A percentile compares a stretch with the other conserved stretches of the same genome.
phyloP scores from a whole-genome alignment of 352 stramenopile genomes.

The Phytophthora tentaculata region DNA sequence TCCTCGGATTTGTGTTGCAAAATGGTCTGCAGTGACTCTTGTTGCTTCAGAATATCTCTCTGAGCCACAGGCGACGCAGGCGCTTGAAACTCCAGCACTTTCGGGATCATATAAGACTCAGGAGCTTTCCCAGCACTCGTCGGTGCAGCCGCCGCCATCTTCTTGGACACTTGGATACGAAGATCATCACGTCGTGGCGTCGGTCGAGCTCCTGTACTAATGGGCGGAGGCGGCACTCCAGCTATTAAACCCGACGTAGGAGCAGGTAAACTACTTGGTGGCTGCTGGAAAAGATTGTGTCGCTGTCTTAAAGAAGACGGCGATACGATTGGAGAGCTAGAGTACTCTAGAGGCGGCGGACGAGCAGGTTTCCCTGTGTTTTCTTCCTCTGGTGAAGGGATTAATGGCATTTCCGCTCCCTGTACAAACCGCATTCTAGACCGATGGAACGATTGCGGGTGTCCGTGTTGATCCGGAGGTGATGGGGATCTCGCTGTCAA shows the following conservation, averaged over 20 bases:
- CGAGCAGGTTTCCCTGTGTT: slow-evolving; percentile 9
- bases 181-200: slow-evolving; percentile 59
- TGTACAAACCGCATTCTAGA: slow-evolving; percentile 28
- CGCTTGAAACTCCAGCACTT: slow-evolving; percentile 46
- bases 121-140: slow-evolving; percentile 4
- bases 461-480: slow-evolving; percentile 17
- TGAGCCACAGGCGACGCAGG: slow-evolving; percentile 71
- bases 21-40: slow-evolving; percentile 66
- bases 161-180: slow-evolving; percentile 82
- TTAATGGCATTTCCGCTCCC: slow-evolving; percentile 7
- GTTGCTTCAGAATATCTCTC: slow-evolving; percentile 62
- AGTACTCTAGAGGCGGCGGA: slow-evolving; percentile 42
- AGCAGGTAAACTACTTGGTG: slow-evolving; percentile 14
- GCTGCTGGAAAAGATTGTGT: slow-evolving; percentile 32
- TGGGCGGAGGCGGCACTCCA: slow-evolving; percentile 13
- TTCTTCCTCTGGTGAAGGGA: slow-evolving; percentile 1
- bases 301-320: slow-evolving; percentile 35
- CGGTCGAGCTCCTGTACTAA: slow-evolving; percentile 19
- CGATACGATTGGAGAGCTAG: slow-evolving; percentile 36
- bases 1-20: slow-evolving; percentile 68
- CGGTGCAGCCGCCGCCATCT: slow-evolving; percentile 63
- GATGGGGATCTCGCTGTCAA: slow-evolving; percentile 23
- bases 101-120: slow-evolving; percentile 5
- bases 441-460: slow-evolving; percentile 35
- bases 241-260: slow-evolving; percentile 5